Percentiles rank a stretch among this genome's conserved stretches.
Evolutionary conservation across 306 rosid species (phyloP).

Genomic region (Prunus campanulata): DNA sequence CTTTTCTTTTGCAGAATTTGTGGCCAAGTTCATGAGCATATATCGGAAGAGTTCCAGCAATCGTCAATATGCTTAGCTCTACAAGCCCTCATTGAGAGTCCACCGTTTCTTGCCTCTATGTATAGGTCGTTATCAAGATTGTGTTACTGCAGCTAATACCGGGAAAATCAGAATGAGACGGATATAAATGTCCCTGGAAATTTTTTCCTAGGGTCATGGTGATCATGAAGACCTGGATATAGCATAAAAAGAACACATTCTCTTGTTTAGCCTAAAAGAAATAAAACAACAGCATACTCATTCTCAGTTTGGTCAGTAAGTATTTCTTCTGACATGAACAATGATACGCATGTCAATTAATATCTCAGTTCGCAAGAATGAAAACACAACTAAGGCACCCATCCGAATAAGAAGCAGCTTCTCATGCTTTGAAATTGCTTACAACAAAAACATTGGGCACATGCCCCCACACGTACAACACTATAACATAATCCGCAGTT

Average conservation of each 20-base stretch:
- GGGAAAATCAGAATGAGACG: not conserved
- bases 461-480: not conserved
- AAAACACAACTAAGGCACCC: not conserved
- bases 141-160: slow-evolving; percentile 3
- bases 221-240: not conserved
- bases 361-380: not conserved
- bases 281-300: not conserved
- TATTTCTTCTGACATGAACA: not conserved
- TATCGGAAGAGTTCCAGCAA: slow-evolving; percentile 53
- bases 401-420: not conserved
- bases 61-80: slow-evolving; percentile 36
- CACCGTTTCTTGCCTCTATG: not conserved
- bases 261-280: not conserved
- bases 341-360: not conserved
- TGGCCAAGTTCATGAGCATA: slow-evolving; percentile 86
- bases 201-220: not conserved
- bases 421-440: not conserved
- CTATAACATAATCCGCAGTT: not conserved
- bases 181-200: not conserved
- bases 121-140: not conserved
- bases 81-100: not conserved
- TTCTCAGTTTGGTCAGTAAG: not conserved
- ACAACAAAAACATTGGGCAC: not conserved
- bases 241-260: not conserved
- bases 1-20: slow-evolving; percentile 63